A percentile compares a stretch with the other conserved stretches of the same genome.
These are phyloP conservation scores for Boletus rufocinnamomeus DNA, from an alignment of 768 basidiomycete genomes.

Conservation along the genomic window DNA sequence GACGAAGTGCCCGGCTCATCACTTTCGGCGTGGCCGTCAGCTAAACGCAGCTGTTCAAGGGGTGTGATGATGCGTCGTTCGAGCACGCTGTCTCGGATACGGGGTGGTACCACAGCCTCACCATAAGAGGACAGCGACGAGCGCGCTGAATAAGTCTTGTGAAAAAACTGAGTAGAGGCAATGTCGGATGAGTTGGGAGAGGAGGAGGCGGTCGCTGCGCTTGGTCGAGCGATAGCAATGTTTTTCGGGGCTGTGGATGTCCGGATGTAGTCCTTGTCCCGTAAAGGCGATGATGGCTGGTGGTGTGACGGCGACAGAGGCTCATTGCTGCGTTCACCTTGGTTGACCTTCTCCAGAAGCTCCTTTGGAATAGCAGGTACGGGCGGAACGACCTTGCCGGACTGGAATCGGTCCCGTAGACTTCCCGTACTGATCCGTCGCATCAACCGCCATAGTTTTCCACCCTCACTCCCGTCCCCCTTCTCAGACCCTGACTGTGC, in stretches of 20 bases:
- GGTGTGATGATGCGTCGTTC: conserved; percentile 58
- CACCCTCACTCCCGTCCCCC: conserved; percentile 32
- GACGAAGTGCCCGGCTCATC: not conserved
- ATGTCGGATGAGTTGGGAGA: conserved; percentile 63
- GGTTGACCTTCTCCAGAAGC: conserved; percentile 21
- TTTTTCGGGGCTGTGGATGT: conserved; percentile 8
- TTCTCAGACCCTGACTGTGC: conserved; percentile 20
- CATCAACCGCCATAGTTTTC: conserved; percentile 66
- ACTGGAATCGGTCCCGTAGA: conserved; percentile 51
- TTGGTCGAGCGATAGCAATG: conserved; percentile 37
- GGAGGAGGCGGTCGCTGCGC: conserved; percentile 57
- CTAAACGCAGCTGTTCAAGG: conserved; percentile 50
- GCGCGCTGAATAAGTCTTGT: conserved; percentile 45
- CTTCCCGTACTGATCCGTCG: conserved; percentile 69
- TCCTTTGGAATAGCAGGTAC: conserved; percentile 62
- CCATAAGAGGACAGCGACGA: conserved; percentile 63
- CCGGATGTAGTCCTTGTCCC: conserved; percentile 8
- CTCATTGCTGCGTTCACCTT: conserved; percentile 6
- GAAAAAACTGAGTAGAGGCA: conserved; percentile 54
- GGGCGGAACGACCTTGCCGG: conserved; percentile 45
- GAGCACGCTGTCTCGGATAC: conserved; percentile 37
- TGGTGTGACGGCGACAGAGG: conserved; percentile 10
- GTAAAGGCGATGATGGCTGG: conserved; percentile 5
- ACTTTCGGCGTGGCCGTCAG: conserved; percentile 24
- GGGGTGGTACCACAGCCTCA: conserved; percentile 39